phyloP scores from a whole-genome alignment of 2,329 filamentous ascomycete species.

The Ilyonectria robusta region DNA sequence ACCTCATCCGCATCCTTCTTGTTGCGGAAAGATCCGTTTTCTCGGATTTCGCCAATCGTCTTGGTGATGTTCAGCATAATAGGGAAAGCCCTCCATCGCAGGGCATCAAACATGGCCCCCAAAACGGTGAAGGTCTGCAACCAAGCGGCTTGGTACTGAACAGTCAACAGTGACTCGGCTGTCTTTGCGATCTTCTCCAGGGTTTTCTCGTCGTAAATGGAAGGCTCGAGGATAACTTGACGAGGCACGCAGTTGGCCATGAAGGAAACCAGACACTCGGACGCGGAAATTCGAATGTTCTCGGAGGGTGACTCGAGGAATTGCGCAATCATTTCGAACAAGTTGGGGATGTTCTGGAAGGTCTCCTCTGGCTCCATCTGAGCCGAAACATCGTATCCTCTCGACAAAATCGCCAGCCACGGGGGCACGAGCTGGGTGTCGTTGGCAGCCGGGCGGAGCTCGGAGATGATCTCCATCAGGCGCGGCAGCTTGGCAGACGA shows the following conservation, averaged over 20 bases:
- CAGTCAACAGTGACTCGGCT: conserved; percentile 81
- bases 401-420: conserved; percentile 95
- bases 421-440: conserved; percentile 95
- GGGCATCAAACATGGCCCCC: conserved; percentile 86
- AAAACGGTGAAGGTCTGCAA: conserved; percentile 94
- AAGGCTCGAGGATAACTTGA: conserved; percentile 87
- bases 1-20: conserved; percentile 97
- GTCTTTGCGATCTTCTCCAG: conserved; percentile 84
- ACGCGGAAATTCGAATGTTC: conserved; percentile 94
- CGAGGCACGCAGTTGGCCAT: conserved; percentile 90
- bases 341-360: conserved; percentile 87
- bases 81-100: conserved; percentile 88
- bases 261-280: conserved; percentile 95
- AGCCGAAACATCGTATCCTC: conserved; percentile 93
- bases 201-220: conserved; percentile 91
- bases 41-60: conserved; percentile 87
- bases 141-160: conserved; percentile 96
- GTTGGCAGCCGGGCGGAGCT: conserved; percentile 91
- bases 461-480: conserved; percentile 90
- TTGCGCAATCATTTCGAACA: conserved; percentile 84
- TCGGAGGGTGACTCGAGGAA: conserved; percentile 91
- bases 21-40: conserved; percentile 88
- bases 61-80: conserved; percentile 82
- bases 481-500: conserved; percentile 91
- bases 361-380: conserved; percentile 92